phyloP scores from a whole-genome alignment of 805 yeast genomes.

The Jamesozyma piceae region DNA sequence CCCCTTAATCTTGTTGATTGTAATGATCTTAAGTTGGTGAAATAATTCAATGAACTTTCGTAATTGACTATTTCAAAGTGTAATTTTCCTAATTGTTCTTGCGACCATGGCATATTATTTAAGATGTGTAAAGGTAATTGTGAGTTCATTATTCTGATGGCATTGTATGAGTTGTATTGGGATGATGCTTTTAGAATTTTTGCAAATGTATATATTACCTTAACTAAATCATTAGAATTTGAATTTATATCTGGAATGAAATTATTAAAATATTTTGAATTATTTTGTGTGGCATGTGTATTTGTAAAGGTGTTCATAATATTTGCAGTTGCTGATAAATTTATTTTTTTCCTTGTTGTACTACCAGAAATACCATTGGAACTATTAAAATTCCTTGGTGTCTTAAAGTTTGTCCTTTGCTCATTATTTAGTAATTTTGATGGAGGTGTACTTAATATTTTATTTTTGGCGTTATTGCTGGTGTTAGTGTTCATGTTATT shows the following conservation, averaged over 20 bases:
- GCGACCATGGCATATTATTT: conserved; percentile 73
- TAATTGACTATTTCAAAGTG: conserved; percentile 86
- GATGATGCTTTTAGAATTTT: conserved; percentile 15
- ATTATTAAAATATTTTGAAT: too few relatives aligned
- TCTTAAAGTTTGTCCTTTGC: conserved; percentile 15
- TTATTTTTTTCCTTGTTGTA: conserved; percentile 4
- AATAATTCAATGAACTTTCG: conserved; percentile 59
- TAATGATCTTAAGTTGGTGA: conserved; percentile 48
- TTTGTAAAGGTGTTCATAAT: background rate
- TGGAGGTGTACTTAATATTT: conserved; percentile 22
- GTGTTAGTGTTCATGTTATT: too few relatives aligned
- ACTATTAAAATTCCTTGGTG: conserved; percentile 12
- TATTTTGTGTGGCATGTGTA: background rate
- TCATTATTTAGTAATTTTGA: conserved; percentile 16
- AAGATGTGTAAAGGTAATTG: conserved; percentile 49
- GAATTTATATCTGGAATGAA: background rate
- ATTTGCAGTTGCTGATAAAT: background rate
- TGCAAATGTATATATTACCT: conserved; percentile 13
- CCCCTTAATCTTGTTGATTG: conserved; percentile 78
- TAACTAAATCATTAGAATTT: background rate
- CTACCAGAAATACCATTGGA: background rate
- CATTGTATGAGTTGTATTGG: conserved; percentile 68
- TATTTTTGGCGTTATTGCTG: conserved; percentile 5
- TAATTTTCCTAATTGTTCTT: conserved; percentile 66
- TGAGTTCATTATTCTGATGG: conserved; percentile 53